Evolutionary conservation across 2,329 filamentous ascomycete species (phyloP), one percentile per base, ranked within the genome.

Genomic region (Ophiosphaerella korrae): DNA sequence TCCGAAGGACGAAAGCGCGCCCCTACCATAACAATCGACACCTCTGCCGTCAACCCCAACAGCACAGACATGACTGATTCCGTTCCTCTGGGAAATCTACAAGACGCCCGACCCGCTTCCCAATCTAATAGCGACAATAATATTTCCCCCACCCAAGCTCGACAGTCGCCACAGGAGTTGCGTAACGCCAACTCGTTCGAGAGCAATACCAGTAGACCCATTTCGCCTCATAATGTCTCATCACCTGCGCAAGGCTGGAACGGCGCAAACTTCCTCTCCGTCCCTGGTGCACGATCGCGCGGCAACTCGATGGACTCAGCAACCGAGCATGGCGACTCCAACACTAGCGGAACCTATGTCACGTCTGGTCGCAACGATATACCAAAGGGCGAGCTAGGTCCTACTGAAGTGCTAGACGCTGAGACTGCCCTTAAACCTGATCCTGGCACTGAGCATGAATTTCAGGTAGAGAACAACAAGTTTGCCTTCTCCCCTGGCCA

Each of bases 401-500:
- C 75, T 14, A 73, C 78, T 56, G 75, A 81, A 50, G 80, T 90
- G 33, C 82, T 86, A 63, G 84, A 83, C 38, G 86, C 89, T 56
- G 75, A 83, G 38, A 82, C 87, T 55, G 90, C 90, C 0, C 76
- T 96, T 54, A 84, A 81, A 42, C 89, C 91, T 0, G 90, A 95
- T 67, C 87, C 85, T 1, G 87, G 87, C 6, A 89, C 86, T 45
- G 89, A 69, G 80, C 77, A 42, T 14, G 89, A 93, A 55, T 96
- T 95, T 63, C 64, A 84, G 37, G 82, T 93, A 9, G 81, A 87
- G 5, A 66, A 73, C 47, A 96, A 94, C 70, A 88, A 88, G 0
- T 96, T 96, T 66, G 92, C 90, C 13, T 96, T 91, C 69, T 85
- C 86, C 2, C 87, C 87, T 9, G 92, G 92, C 12, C 87, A 95